These are phyloP conservation scores for Globisporangium spiculum DNA, from an alignment of 352 stramenopile genomes.

Conservation along the genomic window DNA sequence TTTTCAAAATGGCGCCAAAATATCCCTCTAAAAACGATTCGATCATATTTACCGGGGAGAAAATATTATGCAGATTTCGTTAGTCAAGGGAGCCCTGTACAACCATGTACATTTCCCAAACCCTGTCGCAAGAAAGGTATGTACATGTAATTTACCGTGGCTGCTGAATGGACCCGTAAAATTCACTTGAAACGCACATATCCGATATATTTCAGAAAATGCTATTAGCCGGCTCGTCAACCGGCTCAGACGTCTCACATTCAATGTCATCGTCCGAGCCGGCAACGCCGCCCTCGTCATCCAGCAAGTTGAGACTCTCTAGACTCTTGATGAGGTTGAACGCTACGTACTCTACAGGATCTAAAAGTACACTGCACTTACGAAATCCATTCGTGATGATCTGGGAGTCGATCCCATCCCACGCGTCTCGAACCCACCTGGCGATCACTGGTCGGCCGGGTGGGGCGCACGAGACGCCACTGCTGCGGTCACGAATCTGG, in stretches of 20 bases:
- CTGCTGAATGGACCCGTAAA: not conserved
- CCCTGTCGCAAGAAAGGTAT: too few species aligned
- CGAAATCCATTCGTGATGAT: constrained; percentile 3
- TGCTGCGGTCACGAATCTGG: constrained; percentile 1
- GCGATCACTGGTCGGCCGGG: not conserved
- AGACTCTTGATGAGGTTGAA: not conserved
- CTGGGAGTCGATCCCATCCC: not conserved
- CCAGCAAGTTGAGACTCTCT: not conserved
- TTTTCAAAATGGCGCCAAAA: too few species aligned
- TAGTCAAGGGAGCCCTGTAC: too few species aligned
- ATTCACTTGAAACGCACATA: constrained; percentile 3
- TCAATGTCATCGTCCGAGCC: constrained; percentile 2
- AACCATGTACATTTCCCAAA: too few species aligned
- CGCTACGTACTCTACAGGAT: not conserved
- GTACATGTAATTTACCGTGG: too few species aligned
- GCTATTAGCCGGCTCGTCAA: constrained; percentile 1
- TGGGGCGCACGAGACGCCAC: not conserved
- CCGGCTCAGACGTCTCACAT: constrained; percentile 1
- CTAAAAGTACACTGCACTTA: constrained; percentile 1
- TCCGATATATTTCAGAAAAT: constrained; percentile 4
- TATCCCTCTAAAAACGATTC: too few species aligned
- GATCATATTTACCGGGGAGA: too few species aligned
- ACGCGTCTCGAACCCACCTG: constrained; percentile 2
- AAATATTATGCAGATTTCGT: too few species aligned
- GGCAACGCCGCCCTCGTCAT: constrained; percentile 1